These are phyloP conservation scores for Fusarium camptoceras DNA, from an alignment of 2,329 filamentous ascomycete genomes.

Conservation along the genomic window DNA sequence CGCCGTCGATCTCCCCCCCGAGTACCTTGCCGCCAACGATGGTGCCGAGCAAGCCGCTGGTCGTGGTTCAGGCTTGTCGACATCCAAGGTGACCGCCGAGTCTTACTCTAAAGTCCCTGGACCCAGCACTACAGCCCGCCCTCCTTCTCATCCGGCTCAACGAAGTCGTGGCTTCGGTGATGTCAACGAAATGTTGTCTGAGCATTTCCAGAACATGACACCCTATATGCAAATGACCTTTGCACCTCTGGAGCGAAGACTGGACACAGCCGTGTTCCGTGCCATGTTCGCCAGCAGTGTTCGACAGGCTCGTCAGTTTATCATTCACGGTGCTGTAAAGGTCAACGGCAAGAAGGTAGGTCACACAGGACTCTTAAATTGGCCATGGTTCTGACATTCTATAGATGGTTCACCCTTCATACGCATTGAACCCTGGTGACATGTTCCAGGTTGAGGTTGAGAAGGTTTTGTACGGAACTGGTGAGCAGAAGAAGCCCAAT, in stretches of 20 bases:
- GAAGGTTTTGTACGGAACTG: constrained; percentile 88
- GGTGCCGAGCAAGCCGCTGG: constrained; percentile 87
- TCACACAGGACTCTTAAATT: neutral
- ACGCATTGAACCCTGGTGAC: constrained; percentile 95
- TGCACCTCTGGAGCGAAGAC: constrained; percentile 86
- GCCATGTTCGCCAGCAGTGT: constrained; percentile 94
- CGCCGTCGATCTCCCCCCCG: constrained; percentile 86
- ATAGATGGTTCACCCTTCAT: constrained; percentile 91
- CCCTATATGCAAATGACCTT: constrained; percentile 98
- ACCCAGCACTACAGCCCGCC: constrained; percentile 32
- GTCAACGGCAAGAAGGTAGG: constrained; percentile 95
- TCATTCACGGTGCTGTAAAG: constrained; percentile 90
- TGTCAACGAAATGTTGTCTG: constrained; percentile 50
- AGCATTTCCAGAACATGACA: constrained; percentile 63
- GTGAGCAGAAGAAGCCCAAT: constrained; percentile 70
- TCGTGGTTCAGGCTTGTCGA: constrained; percentile 77
- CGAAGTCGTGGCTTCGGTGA: constrained; percentile 47
- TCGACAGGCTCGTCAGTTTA: constrained; percentile 92
- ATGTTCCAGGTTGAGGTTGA: constrained; percentile 97
- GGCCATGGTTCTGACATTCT: constrained; percentile 7
- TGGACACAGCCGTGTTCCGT: constrained; percentile 95
- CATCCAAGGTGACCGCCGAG: constrained; percentile 49
- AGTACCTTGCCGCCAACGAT: constrained; percentile 82
- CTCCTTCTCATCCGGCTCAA: constrained; percentile 38
- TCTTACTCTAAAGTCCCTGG: constrained; percentile 49